Percentiles rank a stretch among this genome's conserved stretches.
These are phyloP conservation scores for Ceratocystis variospora DNA, from an alignment of 2,329 filamentous ascomycete genomes.

Conservation along the genomic window DNA sequence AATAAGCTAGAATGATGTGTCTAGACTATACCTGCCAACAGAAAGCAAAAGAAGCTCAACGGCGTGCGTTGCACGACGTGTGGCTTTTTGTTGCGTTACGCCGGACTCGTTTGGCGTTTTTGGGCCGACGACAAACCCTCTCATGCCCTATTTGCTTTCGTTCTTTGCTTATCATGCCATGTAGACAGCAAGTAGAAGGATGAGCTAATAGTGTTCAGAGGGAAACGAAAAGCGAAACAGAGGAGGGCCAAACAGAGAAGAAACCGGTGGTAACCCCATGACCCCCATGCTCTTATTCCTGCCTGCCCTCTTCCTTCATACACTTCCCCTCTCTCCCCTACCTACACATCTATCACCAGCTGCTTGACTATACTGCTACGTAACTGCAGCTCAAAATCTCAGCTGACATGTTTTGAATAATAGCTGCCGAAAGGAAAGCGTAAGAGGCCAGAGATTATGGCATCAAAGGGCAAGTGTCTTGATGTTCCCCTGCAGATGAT, in stretches of 20 bases:
- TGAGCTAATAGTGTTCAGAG: too few species aligned
- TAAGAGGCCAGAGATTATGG: not conserved
- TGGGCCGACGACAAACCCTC: not conserved
- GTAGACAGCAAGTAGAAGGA: too few species aligned
- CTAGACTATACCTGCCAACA: not conserved
- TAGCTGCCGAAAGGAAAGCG: not conserved
- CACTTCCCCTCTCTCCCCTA: not conserved
- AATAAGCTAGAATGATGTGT: not conserved
- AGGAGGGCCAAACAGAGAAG: not conserved
- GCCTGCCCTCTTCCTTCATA: not conserved
- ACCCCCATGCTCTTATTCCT: not conserved
- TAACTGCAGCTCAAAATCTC: not conserved
- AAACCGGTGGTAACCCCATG: not conserved
- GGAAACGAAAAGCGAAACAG: too few species aligned
- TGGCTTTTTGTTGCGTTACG: not conserved
- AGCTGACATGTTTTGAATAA: not conserved
- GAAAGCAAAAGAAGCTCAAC: not conserved
- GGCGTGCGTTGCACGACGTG: not conserved
- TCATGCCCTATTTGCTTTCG: not conserved
- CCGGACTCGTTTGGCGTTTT: not conserved
- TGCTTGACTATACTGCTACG: not conserved
- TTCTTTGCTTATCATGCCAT: too few species aligned
- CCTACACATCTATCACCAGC: not conserved
- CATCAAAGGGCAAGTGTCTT: not conserved
- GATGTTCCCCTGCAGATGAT: not conserved